phyloP scores from a whole-genome alignment of 2,329 filamentous ascomycete species.

The Botryotinia narcissicola region DNA sequence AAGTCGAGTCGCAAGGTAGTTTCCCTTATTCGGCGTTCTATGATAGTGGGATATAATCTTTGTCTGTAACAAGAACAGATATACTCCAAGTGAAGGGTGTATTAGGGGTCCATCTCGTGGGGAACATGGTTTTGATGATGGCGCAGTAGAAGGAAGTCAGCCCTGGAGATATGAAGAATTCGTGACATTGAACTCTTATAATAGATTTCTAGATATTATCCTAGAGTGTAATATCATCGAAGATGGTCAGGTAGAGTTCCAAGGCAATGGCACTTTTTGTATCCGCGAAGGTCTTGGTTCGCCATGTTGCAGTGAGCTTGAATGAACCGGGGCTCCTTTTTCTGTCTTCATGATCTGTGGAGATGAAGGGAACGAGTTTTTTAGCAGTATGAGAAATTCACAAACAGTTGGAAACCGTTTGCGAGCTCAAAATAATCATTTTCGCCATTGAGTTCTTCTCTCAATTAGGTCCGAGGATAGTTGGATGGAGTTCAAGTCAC shows the following conservation, averaged over 20 bases:
- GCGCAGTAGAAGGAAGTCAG: slow-evolving; percentile 8
- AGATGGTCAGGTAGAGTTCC: background rate
- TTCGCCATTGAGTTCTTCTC: background rate
- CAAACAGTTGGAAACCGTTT: background rate
- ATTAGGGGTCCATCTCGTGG: background rate
- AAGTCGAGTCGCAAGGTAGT: background rate
- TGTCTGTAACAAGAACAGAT: background rate
- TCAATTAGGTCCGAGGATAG: background rate
- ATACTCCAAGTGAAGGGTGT: background rate
- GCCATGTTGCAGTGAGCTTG: background rate
- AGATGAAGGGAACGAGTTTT: background rate
- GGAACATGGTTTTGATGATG: slow-evolving; percentile 1
- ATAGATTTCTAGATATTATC: background rate
- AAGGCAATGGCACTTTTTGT: background rate
- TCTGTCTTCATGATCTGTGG: background rate
- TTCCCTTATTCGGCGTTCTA: background rate
- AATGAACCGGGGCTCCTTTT: background rate
- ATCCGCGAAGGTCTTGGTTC: background rate
- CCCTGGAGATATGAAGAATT: background rate
- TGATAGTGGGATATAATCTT: background rate
- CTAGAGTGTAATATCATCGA: background rate
- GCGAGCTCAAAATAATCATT: background rate
- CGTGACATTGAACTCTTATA: background rate
- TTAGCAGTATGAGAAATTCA: background rate
- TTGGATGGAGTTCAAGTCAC: background rate